Percentiles rank a stretch among this genome's conserved stretches.
phyloP scores from a whole-genome alignment of 345 rosid species.

The Eucalyptus victrix region DNA sequence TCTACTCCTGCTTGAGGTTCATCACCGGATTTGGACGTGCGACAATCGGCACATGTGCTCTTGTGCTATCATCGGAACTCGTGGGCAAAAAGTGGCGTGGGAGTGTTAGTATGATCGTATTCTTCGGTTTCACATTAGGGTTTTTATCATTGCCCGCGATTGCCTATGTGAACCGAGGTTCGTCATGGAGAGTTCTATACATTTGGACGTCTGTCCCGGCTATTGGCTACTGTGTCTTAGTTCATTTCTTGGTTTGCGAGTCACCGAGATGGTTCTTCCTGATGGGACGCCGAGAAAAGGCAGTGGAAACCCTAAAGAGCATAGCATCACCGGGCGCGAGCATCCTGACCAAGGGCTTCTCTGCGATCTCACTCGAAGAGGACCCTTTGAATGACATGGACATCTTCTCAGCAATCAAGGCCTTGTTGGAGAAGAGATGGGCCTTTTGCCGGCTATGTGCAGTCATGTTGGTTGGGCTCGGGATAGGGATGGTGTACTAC shows the following conservation, averaged over 20 bases:
- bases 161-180: slow-evolving; percentile 29
- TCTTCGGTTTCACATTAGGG: slow-evolving; percentile 30
- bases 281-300: slow-evolving; percentile 45
- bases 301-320: slow-evolving; percentile 23
- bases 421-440: slow-evolving; percentile 38
- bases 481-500: slow-evolving; percentile 56
- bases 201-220: slow-evolving; percentile 40
- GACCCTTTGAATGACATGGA: slow-evolving; percentile 14
- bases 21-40: slow-evolving; percentile 41
- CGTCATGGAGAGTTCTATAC: slow-evolving; percentile 36
- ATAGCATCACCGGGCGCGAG: slow-evolving; percentile 10
- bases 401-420: slow-evolving; percentile 30
- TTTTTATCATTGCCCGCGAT: slow-evolving; percentile 34
- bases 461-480: slow-evolving; percentile 32
- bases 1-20: slow-evolving; percentile 7
- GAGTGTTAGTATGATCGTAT: slow-evolving; percentile 28
- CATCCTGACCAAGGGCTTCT: slow-evolving; percentile 11
- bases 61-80: slow-evolving; percentile 39
- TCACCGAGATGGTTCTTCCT: slow-evolving; percentile 56
- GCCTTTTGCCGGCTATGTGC: slow-evolving; percentile 32
- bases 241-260: slow-evolving; percentile 24
- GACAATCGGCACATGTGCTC: slow-evolving; percentile 33
- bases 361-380: slow-evolving; percentile 5
- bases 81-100: slow-evolving; percentile 44
- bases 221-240: slow-evolving; percentile 10